Conservation (phyloP, 1,139 yeast species). For the Geotrichum histeridarum region DNA sequence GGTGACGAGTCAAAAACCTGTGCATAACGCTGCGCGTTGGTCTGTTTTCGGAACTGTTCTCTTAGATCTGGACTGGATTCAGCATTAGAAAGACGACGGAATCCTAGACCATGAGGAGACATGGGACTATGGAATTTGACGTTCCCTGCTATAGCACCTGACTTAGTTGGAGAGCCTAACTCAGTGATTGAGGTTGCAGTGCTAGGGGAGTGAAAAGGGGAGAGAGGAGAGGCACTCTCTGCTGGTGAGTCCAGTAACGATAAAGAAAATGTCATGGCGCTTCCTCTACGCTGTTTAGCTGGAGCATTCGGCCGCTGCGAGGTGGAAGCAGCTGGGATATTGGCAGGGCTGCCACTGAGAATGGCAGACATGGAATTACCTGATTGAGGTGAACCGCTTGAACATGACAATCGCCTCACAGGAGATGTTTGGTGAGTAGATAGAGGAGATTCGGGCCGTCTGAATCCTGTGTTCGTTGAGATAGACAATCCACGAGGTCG, state of each 20-base stretch:
- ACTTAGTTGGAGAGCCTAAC: neutral
- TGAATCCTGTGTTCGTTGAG: conserved; percentile 15
- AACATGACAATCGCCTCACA: conserved; percentile 6
- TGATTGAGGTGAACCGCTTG: conserved; percentile 12
- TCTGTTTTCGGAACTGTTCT: conserved; percentile 27
- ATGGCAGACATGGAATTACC: conserved; percentile 14
- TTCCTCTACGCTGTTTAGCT: neutral
- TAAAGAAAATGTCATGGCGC: conserved; percentile 3
- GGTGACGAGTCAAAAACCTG: conserved; percentile 50
- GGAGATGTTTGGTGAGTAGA: conserved; percentile 10
- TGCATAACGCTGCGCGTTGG: conserved; percentile 31
- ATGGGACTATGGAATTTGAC: neutral
- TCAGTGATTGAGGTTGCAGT: neutral
- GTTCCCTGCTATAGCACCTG: neutral
- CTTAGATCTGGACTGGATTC: conserved; percentile 30
- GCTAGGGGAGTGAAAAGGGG: neutral
- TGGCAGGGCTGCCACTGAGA: neutral
- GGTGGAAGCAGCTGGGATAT: conserved; percentile 4
- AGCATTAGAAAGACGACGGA: conserved; percentile 26
- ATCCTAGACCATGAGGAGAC: neutral
- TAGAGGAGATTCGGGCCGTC: conserved; percentile 19
- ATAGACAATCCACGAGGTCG: conserved; percentile 29
- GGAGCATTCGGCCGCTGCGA: neutral
- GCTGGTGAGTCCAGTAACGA: neutral
- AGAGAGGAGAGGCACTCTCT: neutral